Evolutionary conservation across 2,329 filamentous ascomycete genomes (phyloP), one percentile per base, ranked within the genome.

Genomic region (Claviceps maximensis): DNA sequence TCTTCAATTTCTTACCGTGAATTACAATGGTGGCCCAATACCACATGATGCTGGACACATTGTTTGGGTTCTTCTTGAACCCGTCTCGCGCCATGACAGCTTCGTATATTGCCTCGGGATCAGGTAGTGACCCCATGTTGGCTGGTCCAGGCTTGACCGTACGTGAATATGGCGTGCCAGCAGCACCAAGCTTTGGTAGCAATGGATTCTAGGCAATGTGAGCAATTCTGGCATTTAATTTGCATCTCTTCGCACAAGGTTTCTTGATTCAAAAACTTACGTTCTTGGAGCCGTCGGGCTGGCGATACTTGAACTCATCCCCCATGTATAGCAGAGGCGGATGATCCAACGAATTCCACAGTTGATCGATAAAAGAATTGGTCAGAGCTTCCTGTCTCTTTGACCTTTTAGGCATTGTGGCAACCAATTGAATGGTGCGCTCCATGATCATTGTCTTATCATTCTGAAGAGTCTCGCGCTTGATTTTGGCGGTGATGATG

Each of bases 401-500:
- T 1, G 84, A 88, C 52, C 76, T 71, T 49, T 75, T 68, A 1
- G 83, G 83, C 36, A 89, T 71, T 33, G 76, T 77, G 13, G 82
- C 75, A 5, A 87, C 83, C 17, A 89, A 72, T 70, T 83, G 78
- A 55, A 89, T 87, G 5, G 84, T 75, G 8, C 79, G 74, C 65
- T 89, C 86, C 80, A 89, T 87, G 46, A 88, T 71, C 74, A 87
- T 86, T 1, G 82, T 86, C 69, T 85, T 86, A 70, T 91, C 87
- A 60, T 91, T 83, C 5, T 80, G 67, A 12, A 83, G 72, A 48
- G 79, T 72, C 54, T 76, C 75, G 1, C 84, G 82, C 59, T 79
- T 83, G 33, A 82, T 65, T 66, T 87, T 82, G 56, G 71, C 74
- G 52, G 77, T 75, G 54, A 87, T 70, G 40, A 88, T 68, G 5